Base-by-base conservation (phyloP, 140 eudicot species). In the Stevia rebaudiana region DNA sequence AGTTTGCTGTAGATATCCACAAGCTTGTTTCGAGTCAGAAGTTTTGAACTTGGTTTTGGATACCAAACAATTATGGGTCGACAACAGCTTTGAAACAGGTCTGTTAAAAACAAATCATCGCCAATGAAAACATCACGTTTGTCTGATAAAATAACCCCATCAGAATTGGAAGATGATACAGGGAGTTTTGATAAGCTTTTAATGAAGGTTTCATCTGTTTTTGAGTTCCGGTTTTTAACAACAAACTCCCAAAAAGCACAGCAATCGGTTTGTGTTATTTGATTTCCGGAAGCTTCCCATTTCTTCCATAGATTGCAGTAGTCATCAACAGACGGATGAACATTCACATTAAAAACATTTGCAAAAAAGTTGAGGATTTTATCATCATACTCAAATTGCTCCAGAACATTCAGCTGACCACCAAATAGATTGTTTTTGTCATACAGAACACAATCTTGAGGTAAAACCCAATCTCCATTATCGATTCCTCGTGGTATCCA, bases 231-330 rank as follows among this genome's bases (percentile, higher is more conserved):
- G 3, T 78, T 67, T 68, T 24, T 44, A 8, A 70, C 69, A 8
- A 80, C 79, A 50, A 72, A 79, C 43, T 56, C 79, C 90, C 90
- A 86, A 41, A 86, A 86, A n/a, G 87, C 80, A 57, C 71, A 75
- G 9, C 84, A 75, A 50, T 83, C 87, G 0, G 24, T 50, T 13
- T 54, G 48, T 6, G 90, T 71, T 6, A 78, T 3, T n/a, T 11
- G 6, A 35, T 3, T 31, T 28, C 75, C 76, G 1, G 85, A 78
- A 28, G 1, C 22, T 54, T 86, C 90, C 95, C 95, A 86, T 21
- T 44, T 56, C 55, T 70, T 77, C 95, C 95, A 86, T 17, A 86
- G 78, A 49, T 53, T 40, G 54, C 82, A 72, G 63, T 74, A 86
- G 60, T 86, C 89, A 9, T 72, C 86, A 55, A 76, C 67, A 6